phyloP scores from a whole-genome alignment of 768 basidiomycete genomes.

The Panaeolus cyanescens region DNA sequence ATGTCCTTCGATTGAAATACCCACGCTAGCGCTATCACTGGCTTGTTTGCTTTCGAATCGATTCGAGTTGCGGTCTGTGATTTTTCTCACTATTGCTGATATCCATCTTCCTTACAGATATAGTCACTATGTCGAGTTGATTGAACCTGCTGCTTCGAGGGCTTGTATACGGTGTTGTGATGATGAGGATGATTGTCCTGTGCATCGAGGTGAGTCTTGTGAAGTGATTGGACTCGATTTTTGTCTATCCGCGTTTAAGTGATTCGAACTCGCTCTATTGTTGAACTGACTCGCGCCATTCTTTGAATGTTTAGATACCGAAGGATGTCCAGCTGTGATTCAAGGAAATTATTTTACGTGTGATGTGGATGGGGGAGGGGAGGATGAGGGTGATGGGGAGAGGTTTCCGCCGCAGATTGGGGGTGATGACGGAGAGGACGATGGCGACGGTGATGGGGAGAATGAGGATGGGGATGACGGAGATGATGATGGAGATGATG shows the following conservation, averaged over 20 bases:
- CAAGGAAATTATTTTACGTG: constrained; percentile 58
- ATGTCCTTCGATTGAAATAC: no score
- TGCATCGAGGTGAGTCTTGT: constrained; percentile 45
- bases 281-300: neutral
- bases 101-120: constrained; percentile 31
- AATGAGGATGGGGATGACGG: neutral
- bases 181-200: constrained; percentile 54
- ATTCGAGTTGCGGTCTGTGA: no score
- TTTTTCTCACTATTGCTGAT: no score
- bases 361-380: constrained; percentile 6
- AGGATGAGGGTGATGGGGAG: neutral
- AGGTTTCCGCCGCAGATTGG: neutral
- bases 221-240: neutral
- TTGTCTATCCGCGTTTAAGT: no score
- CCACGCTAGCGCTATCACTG: no score
- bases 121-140: constrained; percentile 61
- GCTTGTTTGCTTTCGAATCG: no score
- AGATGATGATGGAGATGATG: no score
- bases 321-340: constrained; percentile 55
- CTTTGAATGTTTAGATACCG: constrained; percentile 35
- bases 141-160: constrained; percentile 51
- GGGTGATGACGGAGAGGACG: neutral
- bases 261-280: no score
- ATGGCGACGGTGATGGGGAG: neutral
- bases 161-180: constrained; percentile 65